Evolutionary conservation across 805 yeast genomes (phyloP).

Genomic region (Naumovozyma dairenensis): DNA sequence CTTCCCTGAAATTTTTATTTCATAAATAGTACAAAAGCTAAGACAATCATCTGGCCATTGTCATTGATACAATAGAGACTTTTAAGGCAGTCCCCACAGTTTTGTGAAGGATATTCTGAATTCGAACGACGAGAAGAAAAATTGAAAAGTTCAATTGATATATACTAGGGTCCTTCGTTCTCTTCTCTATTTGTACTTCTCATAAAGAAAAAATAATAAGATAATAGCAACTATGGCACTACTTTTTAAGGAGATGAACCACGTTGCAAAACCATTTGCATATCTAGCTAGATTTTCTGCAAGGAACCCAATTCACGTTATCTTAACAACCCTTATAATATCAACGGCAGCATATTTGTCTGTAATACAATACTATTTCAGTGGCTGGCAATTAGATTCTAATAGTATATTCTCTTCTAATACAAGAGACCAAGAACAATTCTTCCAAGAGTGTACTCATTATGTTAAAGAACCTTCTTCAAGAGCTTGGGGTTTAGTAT

Average conservation of each 20-base stretch:
- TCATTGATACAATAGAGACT: no score
- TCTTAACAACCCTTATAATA: slow-evolving; percentile 57
- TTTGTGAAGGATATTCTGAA: no score
- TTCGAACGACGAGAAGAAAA: no score
- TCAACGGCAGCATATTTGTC: slow-evolving; percentile 77
- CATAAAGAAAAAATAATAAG: not conserved
- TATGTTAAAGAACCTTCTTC: slow-evolving; percentile 15
- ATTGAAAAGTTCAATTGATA: no score
- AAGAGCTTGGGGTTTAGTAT: slow-evolving; percentile 15
- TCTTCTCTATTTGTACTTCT: no score
- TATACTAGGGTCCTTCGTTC: no score
- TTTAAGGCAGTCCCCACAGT: no score
- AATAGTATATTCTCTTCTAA: slow-evolving; percentile 10
- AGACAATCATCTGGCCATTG: no score
- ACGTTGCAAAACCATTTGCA: slow-evolving; percentile 34
- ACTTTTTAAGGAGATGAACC: slow-evolving; percentile 25
- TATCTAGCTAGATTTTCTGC: slow-evolving; percentile 49
- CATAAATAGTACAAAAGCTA: no score
- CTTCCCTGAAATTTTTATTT: no score
- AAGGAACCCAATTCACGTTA: slow-evolving; percentile 76
- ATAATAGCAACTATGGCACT: slow-evolving; percentile 15
- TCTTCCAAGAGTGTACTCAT: slow-evolving; percentile 22
- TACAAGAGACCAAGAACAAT: slow-evolving; percentile 10
- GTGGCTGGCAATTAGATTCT: slow-evolving; percentile 29
- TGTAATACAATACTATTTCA: slow-evolving; percentile 56